Conservation (phyloP, 23 red algal species). For the Gracilaria caudata region DNA sequence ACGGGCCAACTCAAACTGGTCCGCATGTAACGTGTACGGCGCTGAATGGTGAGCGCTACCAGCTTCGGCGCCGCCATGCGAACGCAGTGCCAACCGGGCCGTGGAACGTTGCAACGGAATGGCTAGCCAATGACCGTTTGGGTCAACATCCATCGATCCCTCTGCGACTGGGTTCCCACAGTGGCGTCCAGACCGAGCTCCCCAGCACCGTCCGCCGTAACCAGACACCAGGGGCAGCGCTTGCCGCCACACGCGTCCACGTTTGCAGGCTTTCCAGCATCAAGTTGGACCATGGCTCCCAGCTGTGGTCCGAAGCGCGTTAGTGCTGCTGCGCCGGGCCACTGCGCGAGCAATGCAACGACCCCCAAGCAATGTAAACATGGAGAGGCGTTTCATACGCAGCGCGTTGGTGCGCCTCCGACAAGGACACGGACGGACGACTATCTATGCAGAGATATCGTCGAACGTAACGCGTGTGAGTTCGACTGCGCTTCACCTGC, state of each 20-base stretch:
- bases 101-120: neutral
- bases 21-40: neutral
- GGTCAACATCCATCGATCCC: neutral
- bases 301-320: neutral
- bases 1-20: neutral
- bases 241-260: too few species aligned
- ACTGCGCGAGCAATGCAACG: neutral
- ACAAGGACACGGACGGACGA: neutral
- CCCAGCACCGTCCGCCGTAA: neutral
- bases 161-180: neutral
- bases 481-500: neutral
- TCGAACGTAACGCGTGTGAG: neutral
- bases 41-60: neutral
- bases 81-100: neutral
- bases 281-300: neutral
- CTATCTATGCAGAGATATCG: neutral
- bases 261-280: neutral
- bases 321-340: neutral
- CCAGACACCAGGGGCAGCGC: too few species aligned
- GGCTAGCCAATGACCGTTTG: neutral
- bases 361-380: neutral
- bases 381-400: conserved; percentile 12
- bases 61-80: neutral
- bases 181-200: neutral
- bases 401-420: neutral